Evolutionary conservation across 2,329 filamentous ascomycete species (phyloP).

Genomic region (Aspergillus spinulosporus): DNA sequence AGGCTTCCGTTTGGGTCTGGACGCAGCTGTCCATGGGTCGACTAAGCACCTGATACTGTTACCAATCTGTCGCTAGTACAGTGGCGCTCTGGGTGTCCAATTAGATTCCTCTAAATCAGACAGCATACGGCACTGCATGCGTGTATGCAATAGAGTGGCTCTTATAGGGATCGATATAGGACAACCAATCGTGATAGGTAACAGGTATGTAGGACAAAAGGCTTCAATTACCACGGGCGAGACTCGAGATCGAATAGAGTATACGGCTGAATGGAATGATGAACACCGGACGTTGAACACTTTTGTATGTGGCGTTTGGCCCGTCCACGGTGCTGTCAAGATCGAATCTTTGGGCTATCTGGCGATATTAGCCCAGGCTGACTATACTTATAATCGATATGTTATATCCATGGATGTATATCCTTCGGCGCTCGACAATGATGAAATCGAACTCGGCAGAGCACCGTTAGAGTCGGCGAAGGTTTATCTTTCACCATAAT

Average conservation of each 20-base stretch:
- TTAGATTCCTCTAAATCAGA: background rate
- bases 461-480: background rate
- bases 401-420: conserved; percentile 7
- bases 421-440: background rate
- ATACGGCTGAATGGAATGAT: background rate
- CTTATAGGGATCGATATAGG: background rate
- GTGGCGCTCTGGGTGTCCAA: conserved; percentile 8
- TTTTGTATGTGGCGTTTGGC: background rate
- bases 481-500: background rate
- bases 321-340: background rate
- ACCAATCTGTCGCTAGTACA: conserved; percentile 2
- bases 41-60: conserved; percentile 14
- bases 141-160: conserved; percentile 11
- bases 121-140: conserved; percentile 7
- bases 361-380: background rate
- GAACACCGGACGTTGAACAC: background rate
- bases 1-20: conserved; percentile 4
- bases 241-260: background rate
- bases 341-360: background rate
- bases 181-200: background rate
- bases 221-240: background rate
- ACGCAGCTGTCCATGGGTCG: conserved; percentile 12
- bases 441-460: background rate
- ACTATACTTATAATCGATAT: background rate
- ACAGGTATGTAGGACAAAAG: conserved; percentile 5